These are phyloP conservation scores for Trichophyton schoenleinii DNA, from an alignment of 2,329 filamentous ascomycete genomes.

Conservation along the genomic window DNA sequence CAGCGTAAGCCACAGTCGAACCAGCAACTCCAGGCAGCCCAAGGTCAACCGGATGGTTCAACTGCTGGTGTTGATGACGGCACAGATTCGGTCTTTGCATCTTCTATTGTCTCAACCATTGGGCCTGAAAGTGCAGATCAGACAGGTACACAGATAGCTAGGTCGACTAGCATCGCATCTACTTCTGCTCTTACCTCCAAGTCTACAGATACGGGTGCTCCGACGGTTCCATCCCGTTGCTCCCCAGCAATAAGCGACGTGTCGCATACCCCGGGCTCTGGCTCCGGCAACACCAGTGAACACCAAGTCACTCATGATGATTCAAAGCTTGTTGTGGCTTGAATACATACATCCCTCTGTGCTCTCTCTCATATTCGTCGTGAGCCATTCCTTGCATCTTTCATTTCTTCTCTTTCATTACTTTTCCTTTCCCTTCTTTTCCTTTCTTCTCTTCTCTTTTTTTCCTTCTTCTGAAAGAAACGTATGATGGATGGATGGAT, in stretches of 20 bases:
- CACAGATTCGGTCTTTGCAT: not conserved
- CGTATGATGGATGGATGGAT: constrained; percentile 2
- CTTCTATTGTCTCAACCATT: not conserved
- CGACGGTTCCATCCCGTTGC: not conserved
- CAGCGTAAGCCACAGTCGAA: constrained; percentile 41
- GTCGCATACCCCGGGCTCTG: not conserved
- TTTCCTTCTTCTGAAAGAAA: not conserved
- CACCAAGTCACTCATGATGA: not conserved
- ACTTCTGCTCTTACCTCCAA: not conserved
- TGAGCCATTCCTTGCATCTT: not conserved
- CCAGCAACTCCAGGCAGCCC: constrained; percentile 20
- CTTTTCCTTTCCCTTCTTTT: not conserved
- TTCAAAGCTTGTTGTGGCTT: not conserved
- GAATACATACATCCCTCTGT: not conserved
- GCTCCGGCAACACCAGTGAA: not conserved
- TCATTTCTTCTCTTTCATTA: not conserved
- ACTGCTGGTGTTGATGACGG: not conserved
- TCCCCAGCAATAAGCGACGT: not conserved
- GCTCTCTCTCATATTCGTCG: not conserved
- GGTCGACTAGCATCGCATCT: not conserved
- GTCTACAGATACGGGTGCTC: not conserved
- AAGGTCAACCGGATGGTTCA: not conserved
- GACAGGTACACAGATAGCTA: not conserved
- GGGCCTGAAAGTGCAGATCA: not conserved
- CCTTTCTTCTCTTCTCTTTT: not conserved